Evolutionary conservation across 768 basidiomycete species (phyloP), one percentile per base, ranked within the genome.

Genomic region (Rubroboletus satanas): DNA sequence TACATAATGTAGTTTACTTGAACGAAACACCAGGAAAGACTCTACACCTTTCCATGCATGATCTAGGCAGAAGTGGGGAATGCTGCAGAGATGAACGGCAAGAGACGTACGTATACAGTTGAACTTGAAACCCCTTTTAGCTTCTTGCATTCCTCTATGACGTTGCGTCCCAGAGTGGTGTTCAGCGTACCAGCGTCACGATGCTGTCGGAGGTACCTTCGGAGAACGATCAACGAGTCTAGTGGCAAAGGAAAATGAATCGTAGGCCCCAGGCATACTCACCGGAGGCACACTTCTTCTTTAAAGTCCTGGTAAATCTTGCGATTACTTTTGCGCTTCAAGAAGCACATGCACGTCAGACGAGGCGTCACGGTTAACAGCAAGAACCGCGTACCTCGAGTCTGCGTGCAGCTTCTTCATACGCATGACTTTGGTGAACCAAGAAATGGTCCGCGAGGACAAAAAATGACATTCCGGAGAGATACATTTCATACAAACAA

Each of bases 401-500:
- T 62, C 80, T 81, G 6, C 92, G 78, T 14, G 82, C 83, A 49
- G 77, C 75, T 67, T 93, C 90, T 66, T 90, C 88, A 62, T 93
- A 93, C 18, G 75, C 71, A 63, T 93, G 92, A 58, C 84, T 90
- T 74, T 93, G 91, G 68, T 94, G 93, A 46, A 93, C 83, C 56
- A 95, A 75, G 64, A 94, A 95, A 69, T 95, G 90, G 68, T 94
- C 90, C 11, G 86, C 76, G 12, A 94, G 79, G 28, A 95, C 89
- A 66, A 86, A 90, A 71, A 84, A 93, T 23, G 84, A 84, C 37
- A 93, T 80, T 3, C 93, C 93, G 12, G 90, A 85, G 7, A 95
- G 75, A 72, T 91, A 92, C 83, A 95, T 90, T 68, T 93, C 93
- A 66, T 88, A 93, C 36, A 93, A 77, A 66, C 93, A 94, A 10